Evolutionary conservation across 2,329 filamentous ascomycete species (phyloP).

Genomic region (Pseudohalonectria lignicola): DNA sequence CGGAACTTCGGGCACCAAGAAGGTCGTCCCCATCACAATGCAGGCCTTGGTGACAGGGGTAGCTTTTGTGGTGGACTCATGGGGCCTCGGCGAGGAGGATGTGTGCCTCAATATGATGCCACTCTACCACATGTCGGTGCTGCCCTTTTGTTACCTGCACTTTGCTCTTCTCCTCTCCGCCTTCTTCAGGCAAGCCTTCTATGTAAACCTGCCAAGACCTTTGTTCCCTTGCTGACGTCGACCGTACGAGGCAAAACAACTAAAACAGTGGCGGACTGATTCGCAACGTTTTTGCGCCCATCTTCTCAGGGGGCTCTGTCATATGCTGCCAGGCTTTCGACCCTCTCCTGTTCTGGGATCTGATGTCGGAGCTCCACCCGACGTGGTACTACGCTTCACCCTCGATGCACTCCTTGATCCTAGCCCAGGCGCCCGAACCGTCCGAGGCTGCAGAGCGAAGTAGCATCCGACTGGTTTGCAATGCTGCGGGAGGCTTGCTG

Average conservation of each 20-base stretch:
- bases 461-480: conserved; percentile 40
- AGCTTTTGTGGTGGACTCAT: conserved; percentile 40
- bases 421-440: conserved; percentile 30
- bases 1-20: conserved; percentile 47
- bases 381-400: conserved; percentile 50
- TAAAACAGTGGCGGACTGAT: conserved; percentile 38
- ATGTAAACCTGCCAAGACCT: no score
- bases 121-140: conserved; percentile 40
- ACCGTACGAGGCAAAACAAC: no score
- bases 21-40: conserved; percentile 40
- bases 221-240: no score
- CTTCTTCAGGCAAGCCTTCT: no score
- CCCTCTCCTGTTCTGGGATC: conserved; percentile 44
- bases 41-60: conserved; percentile 39
- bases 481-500: conserved; percentile 40
- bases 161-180: conserved; percentile 3
- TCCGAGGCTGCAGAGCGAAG: conserved; percentile 26
- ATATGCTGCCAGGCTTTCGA: conserved; percentile 44
- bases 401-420: conserved; percentile 43
- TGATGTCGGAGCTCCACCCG: conserved; percentile 31
- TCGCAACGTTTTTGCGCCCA: conserved; percentile 41
- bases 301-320: conserved; percentile 40
- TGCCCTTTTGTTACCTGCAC: background rate
- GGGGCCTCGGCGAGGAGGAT: conserved; percentile 33
- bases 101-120: conserved; percentile 50